Conservation (phyloP, 192 early-diverging fungal species). For the Geranomyces michiganensis region DNA sequence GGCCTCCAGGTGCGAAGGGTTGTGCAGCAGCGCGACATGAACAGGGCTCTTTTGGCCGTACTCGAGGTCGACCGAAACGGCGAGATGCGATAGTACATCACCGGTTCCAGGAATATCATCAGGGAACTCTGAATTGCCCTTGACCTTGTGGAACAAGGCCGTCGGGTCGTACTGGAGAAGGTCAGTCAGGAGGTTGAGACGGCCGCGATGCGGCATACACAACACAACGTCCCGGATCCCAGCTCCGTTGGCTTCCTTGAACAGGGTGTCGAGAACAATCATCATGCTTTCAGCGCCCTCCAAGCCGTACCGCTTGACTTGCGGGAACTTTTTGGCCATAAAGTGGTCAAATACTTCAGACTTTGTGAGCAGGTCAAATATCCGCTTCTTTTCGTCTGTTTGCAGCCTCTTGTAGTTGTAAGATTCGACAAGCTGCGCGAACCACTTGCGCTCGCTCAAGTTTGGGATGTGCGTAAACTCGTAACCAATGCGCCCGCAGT, state of each 20-base stretch:
- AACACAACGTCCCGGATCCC: constrained; percentile 84
- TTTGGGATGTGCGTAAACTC: constrained; percentile 95
- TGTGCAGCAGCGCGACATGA: constrained; percentile 89
- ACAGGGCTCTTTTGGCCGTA: constrained; percentile 60
- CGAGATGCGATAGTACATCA: constrained; percentile 91
- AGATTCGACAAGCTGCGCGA: constrained; percentile 81
- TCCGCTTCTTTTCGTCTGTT: constrained; percentile 69
- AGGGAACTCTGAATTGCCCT: constrained; percentile 91
- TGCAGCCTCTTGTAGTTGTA: constrained; percentile 61
- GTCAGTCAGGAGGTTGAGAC: constrained; percentile 91
- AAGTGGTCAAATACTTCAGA: constrained; percentile 96
- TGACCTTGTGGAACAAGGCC: constrained; percentile 91
- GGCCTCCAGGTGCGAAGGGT: constrained; percentile 96
- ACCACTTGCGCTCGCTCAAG: constrained; percentile 85
- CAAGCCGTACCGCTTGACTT: constrained; percentile 94
- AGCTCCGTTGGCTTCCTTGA: constrained; percentile 62
- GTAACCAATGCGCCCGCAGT: constrained; percentile 84
- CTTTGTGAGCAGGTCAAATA: constrained; percentile 74
- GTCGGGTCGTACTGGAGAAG: constrained; percentile 78
- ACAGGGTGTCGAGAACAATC: constrained; percentile 83
- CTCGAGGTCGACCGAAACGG: constrained; percentile 75
- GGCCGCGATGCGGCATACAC: constrained; percentile 96
- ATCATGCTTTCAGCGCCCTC: constrained; percentile 98
- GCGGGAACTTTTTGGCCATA: constrained; percentile 95
- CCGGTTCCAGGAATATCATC: constrained; percentile 75